Percentiles rank a stretch among this genome's conserved stretches.
Conservation (phyloP, 2,329 filamentous ascomycete genomes). For the Colletotrichum cereale region DNA sequence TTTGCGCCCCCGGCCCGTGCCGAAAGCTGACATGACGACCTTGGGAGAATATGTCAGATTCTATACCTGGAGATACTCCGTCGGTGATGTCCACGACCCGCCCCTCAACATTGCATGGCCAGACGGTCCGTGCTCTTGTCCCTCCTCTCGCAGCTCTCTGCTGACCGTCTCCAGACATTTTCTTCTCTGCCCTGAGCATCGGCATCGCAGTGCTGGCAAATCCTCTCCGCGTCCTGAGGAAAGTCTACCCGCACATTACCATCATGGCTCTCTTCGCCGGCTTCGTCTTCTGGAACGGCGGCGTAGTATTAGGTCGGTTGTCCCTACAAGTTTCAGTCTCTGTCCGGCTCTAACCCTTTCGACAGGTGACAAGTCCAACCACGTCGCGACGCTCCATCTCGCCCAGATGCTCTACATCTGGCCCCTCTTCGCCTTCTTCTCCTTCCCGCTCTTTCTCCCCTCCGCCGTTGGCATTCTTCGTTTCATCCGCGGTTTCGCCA, state of each 20-base stretch:
- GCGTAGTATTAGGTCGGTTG: conserved; percentile 84
- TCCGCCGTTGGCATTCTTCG: conserved; percentile 53
- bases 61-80: conserved; percentile 58
- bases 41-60: conserved; percentile 52
- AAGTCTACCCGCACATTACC: conserved; percentile 70
- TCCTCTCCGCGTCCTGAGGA: conserved; percentile 57
- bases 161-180: conserved; percentile 58
- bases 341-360: conserved; percentile 45
- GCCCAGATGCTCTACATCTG: conserved; percentile 97
- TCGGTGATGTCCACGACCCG: conserved; percentile 69
- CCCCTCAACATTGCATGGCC: conserved; percentile 60
- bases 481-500: not conserved
- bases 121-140: conserved; percentile 57
- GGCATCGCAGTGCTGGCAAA: conserved; percentile 67
- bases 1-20: conserved; percentile 50
- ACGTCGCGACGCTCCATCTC: conserved; percentile 88
- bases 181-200: conserved; percentile 73
- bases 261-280: conserved; percentile 75
- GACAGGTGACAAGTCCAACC: conserved; percentile 91
- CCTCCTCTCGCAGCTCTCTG: not conserved
- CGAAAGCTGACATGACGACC: conserved; percentile 49
- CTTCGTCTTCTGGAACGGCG: conserved; percentile 89
- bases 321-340: not conserved
- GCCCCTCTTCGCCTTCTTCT: conserved; percentile 92
- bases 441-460: conserved; percentile 79